Evolutionary conservation across 495 filamentous ascomycete species (phyloP).

Genomic region (Beverwykella pulmonaria): DNA sequence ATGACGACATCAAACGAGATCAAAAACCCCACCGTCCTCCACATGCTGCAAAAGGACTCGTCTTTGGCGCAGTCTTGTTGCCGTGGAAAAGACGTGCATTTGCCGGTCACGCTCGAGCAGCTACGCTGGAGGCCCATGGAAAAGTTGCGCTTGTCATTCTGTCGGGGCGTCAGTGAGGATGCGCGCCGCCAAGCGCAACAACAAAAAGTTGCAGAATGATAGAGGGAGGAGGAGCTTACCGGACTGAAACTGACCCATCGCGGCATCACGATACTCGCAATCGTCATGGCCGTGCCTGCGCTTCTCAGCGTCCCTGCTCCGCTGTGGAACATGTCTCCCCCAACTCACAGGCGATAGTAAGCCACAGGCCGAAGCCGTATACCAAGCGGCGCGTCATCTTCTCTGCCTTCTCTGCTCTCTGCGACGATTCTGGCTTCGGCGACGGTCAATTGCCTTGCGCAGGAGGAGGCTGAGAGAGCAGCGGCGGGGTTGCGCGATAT

Average conservation of each 20-base stretch:
- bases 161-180: conserved; percentile 17
- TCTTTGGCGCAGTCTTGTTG: conserved; percentile 68
- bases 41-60: conserved; percentile 86
- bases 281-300: conserved; percentile 74
- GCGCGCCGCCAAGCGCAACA: background rate
- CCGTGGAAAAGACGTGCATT: conserved; percentile 62
- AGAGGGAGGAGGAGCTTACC: conserved; percentile 43
- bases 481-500: conserved; percentile 3
- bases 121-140: conserved; percentile 78
- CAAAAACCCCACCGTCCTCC: conserved; percentile 83
- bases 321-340: conserved; percentile 2
- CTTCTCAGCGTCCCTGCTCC: conserved; percentile 11
- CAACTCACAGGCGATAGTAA: conserved; percentile 44
- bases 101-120: conserved; percentile 65
- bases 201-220: background rate
- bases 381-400: conserved; percentile 48
- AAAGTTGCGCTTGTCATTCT: conserved; percentile 48
- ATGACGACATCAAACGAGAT: conserved; percentile 79
- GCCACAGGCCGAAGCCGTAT: conserved; percentile 47
- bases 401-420: background rate
- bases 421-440: background rate
- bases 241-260: conserved; percentile 79
- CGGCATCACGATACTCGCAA: conserved; percentile 72
- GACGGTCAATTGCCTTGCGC: background rate
- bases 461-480: conserved; percentile 18